phyloP scores from a whole-genome alignment of 2,329 filamentous ascomycete genomes.

The Xylaria sp. region DNA sequence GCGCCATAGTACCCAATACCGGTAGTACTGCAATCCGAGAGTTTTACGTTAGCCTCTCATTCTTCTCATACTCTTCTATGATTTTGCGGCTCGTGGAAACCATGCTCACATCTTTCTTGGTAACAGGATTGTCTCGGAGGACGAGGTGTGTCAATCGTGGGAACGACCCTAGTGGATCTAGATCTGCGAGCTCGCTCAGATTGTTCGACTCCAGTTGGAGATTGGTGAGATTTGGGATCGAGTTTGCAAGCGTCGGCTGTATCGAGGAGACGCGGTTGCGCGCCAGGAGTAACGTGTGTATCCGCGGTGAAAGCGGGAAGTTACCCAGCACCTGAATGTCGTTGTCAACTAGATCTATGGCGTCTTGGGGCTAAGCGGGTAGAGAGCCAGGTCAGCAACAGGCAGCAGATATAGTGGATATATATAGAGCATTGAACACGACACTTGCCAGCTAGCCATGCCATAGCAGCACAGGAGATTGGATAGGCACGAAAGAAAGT shows the following conservation, averaged over 20 bases:
- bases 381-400: slow-evolving; percentile 16
- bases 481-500: slow-evolving; percentile 22
- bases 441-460: background rate
- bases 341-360: slow-evolving; percentile 98
- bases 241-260: slow-evolving; percentile 77
- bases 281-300: slow-evolving; percentile 87
- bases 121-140: slow-evolving; percentile 87
- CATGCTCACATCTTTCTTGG: slow-evolving; percentile 87
- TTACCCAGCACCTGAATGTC: slow-evolving; percentile 90
- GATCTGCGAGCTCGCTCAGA: slow-evolving; percentile 83
- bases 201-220: slow-evolving; percentile 87
- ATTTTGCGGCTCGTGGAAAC: background rate
- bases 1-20: slow-evolving; percentile 89
- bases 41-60: slow-evolving; percentile 11
- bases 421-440: slow-evolving; percentile 4
- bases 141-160: slow-evolving; percentile 80
- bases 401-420: background rate
- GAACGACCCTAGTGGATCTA: slow-evolving; percentile 81
- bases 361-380: slow-evolving; percentile 82
- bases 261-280: slow-evolving; percentile 89
- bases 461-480: background rate
- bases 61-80: background rate
- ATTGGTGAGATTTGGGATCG: slow-evolving; percentile 83
- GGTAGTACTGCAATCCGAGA: slow-evolving; percentile 75
- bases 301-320: slow-evolving; percentile 89